phyloP scores from a whole-genome alignment of 495 filamentous ascomycete species.

The Neurospora sp. region DNA sequence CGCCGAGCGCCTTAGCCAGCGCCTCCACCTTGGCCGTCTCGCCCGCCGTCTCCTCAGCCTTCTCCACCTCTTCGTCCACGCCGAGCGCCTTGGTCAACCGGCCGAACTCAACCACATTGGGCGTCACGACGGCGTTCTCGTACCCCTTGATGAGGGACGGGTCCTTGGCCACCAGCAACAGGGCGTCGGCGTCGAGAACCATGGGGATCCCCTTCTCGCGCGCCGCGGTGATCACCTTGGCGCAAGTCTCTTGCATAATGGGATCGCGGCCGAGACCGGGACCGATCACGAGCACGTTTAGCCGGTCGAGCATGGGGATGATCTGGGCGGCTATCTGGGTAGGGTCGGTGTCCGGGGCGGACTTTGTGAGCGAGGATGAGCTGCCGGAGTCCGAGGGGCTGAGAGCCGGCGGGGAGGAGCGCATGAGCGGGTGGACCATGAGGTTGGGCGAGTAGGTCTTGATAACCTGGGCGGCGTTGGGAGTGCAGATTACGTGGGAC shows the following conservation, averaged over 20 bases:
- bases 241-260: constrained; percentile 81
- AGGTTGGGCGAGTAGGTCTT: constrained; percentile 97
- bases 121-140: constrained; percentile 78
- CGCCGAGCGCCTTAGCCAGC: constrained; percentile 68
- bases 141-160: constrained; percentile 76
- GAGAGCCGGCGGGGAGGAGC: constrained; percentile 48
- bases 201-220: constrained; percentile 63
- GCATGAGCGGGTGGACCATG: constrained; percentile 96
- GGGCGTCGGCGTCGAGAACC: constrained; percentile 86
- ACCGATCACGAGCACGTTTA: constrained; percentile 90
- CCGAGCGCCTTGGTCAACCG: constrained; percentile 57
- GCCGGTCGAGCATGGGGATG: constrained; percentile 67
- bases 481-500: constrained; percentile 96
- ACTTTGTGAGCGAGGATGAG: constrained; percentile 31
- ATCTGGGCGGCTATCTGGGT: constrained; percentile 56
- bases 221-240: constrained; percentile 69
- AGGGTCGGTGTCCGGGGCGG: constrained; percentile 38
- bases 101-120: constrained; percentile 89
- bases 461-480: constrained; percentile 77
- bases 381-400: constrained; percentile 16
- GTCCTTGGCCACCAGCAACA: constrained; percentile 62
- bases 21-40: constrained; percentile 54
- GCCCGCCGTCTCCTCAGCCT: constrained; percentile 28
- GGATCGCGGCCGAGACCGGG: constrained; percentile 84
- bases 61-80: constrained; percentile 43